These are phyloP conservation scores for Sphaerulina populicola DNA, from an alignment of 2,329 filamentous ascomycete genomes.

Conservation along the genomic window DNA sequence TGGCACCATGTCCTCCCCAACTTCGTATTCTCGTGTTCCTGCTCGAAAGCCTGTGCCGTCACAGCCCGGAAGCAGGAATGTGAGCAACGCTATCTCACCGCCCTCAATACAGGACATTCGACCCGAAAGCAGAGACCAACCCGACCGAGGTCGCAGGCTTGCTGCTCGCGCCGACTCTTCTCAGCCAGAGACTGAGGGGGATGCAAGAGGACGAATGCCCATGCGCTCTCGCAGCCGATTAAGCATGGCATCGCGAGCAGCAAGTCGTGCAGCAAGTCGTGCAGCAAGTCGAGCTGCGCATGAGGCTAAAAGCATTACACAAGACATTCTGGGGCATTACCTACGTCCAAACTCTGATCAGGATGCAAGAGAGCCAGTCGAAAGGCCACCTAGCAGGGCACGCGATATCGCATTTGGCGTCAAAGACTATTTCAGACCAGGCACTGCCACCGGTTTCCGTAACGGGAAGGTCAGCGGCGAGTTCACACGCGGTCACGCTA, in stretches of 20 bases:
- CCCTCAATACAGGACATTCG: conserved; percentile 5
- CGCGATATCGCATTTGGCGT: conserved; percentile 33
- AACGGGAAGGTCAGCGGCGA: conserved; percentile 24
- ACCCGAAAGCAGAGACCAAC: conserved; percentile 3
- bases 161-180: conserved; percentile 8
- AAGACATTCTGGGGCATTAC: conserved; percentile 17
- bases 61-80: conserved; percentile 15
- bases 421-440: conserved; percentile 38
- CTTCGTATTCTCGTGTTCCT: conserved; percentile 17
- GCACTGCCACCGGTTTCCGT: conserved; percentile 19
- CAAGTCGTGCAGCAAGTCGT: conserved; percentile 15
- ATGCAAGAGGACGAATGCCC: conserved; percentile 11
- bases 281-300: conserved; percentile 16
- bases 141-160: conserved; percentile 9
- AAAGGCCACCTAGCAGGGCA: conserved; percentile 16
- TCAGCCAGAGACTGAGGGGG: conserved; percentile 4
- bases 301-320: conserved; percentile 20
- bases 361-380: conserved; percentile 6
- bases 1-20: conserved; percentile 5
- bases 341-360: conserved; percentile 9
- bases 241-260: conserved; percentile 14
- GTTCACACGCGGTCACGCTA: conserved; percentile 27
- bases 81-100: conserved; percentile 3
- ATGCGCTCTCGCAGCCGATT: conserved; percentile 16
- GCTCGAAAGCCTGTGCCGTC: conserved; percentile 24